Evolutionary conservation across 1,284 basidiomycete genomes (phyloP).

Genomic region (Tylopilus sp.): DNA sequence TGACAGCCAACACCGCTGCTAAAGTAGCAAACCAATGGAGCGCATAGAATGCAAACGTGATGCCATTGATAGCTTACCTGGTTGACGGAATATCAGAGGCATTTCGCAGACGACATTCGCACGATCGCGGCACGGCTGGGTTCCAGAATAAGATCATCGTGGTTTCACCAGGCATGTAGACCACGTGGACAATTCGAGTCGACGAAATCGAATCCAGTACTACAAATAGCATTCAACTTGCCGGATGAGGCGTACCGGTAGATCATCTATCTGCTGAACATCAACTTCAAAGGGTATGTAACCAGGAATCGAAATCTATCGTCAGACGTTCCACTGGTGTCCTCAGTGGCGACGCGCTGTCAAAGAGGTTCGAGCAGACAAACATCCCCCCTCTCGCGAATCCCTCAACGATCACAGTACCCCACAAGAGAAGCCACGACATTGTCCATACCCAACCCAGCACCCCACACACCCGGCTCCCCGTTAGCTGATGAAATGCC

Average conservation of each 20-base stretch:
- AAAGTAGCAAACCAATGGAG: background rate
- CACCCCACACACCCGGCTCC: background rate
- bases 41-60: background rate
- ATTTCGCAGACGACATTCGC: background rate
- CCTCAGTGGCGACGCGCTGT: background rate
- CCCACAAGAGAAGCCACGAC: background rate
- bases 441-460: slow-evolving; percentile 5
- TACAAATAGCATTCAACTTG: no score
- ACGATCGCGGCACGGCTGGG: no score
- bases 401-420: slow-evolving; percentile 1
- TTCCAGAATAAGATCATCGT: no score
- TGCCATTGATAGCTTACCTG: background rate
- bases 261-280: no score
- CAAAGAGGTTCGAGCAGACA: slow-evolving; percentile 1
- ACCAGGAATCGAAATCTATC: slow-evolving; percentile 17
- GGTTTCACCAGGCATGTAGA: no score
- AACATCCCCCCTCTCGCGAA: background rate
- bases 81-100: background rate
- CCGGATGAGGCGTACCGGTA: no score
- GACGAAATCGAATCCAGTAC: no score
- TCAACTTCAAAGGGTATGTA: slow-evolving; percentile 37
- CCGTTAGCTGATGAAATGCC: background rate
- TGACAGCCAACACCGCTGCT: background rate
- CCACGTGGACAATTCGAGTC: no score
- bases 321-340: background rate